Percentiles rank a stretch among this genome's conserved stretches.
phyloP scores from a whole-genome alignment of 257 asterid genomes.

The Coffea eugenioides region DNA sequence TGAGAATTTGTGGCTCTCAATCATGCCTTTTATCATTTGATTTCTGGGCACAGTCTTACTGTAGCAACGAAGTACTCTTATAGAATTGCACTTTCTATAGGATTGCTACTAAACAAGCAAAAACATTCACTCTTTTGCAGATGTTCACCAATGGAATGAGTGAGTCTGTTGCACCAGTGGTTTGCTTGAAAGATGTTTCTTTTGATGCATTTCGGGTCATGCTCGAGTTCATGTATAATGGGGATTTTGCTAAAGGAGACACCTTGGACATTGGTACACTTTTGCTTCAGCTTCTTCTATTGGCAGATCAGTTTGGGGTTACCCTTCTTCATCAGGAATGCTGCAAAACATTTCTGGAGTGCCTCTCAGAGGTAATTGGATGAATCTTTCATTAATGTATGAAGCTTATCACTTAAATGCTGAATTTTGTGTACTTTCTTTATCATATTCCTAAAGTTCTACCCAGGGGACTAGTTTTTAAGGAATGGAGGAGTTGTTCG shows the following conservation, averaged over 20 bases:
- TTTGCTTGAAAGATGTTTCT: conserved; percentile 73
- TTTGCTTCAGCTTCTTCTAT: conserved; percentile 81
- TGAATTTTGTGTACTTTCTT: conserved; percentile 1
- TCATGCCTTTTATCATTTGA: neutral
- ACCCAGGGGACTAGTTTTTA: conserved; percentile 36
- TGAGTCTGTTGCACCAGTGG: conserved; percentile 65
- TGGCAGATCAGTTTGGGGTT: conserved; percentile 91
- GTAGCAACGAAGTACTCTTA: neutral
- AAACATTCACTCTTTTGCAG: conserved; percentile 38
- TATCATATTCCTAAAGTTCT: conserved; percentile 29
- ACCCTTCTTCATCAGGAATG: conserved; percentile 94
- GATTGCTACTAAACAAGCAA: conserved; percentile 1
- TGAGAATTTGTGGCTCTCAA: neutral
- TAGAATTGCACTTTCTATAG: neutral
- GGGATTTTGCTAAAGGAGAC: conserved; percentile 50
- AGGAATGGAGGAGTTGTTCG: conserved; percentile 58
- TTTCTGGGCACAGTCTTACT: neutral
- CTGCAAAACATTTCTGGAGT: conserved; percentile 83
- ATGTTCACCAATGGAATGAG: conserved; percentile 99
- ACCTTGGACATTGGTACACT: conserved; percentile 44
- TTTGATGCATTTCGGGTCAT: conserved; percentile 66
- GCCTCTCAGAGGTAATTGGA: conserved; percentile 76
- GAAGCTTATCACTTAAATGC: neutral
- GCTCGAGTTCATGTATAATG: conserved; percentile 87
- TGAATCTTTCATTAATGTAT: conserved; percentile 6